Evolutionary conservation across 1,284 basidiomycete genomes (phyloP).

Genomic region (Ceratobasidium papillatum): DNA sequence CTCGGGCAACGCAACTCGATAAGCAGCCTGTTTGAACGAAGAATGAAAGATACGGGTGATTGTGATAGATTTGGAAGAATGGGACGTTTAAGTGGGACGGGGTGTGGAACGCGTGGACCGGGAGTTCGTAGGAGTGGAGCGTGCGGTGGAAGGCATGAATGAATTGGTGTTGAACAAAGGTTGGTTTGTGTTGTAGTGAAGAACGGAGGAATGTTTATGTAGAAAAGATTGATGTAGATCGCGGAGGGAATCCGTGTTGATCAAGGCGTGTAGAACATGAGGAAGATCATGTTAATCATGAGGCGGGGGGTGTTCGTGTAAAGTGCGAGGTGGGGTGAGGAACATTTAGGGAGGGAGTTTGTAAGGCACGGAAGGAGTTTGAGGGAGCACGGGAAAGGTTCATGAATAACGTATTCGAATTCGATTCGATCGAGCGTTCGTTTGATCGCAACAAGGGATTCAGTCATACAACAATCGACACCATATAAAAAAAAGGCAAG

Average conservation of each 20-base stretch:
- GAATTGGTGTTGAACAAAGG: background rate
- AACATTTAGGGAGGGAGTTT: background rate
- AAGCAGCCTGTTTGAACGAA: background rate
- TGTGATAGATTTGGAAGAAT: background rate
- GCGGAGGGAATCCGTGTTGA: background rate
- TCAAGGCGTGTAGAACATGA: no score
- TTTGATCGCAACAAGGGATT: background rate
- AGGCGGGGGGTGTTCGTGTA: background rate
- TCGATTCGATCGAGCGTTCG: background rate
- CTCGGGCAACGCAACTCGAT: background rate
- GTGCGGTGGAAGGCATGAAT: background rate
- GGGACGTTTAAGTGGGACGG: background rate
- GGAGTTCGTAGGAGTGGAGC: background rate
- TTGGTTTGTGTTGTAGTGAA: background rate
- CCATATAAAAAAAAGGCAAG: background rate
- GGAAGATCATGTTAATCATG: background rate
- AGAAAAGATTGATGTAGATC: background rate
- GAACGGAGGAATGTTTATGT: background rate
- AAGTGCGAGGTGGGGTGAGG: background rate
- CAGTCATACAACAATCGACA: conserved; percentile 6
- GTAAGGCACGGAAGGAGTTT: background rate
- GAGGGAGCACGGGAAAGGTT: background rate
- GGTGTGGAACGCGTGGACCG: background rate
- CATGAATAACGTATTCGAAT: no score
- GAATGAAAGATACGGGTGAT: background rate